Percentiles rank a stretch among this genome's conserved stretches.
Conservation (phyloP, 208 protist genomes). For the Acanthamoeba triangularis region DNA sequence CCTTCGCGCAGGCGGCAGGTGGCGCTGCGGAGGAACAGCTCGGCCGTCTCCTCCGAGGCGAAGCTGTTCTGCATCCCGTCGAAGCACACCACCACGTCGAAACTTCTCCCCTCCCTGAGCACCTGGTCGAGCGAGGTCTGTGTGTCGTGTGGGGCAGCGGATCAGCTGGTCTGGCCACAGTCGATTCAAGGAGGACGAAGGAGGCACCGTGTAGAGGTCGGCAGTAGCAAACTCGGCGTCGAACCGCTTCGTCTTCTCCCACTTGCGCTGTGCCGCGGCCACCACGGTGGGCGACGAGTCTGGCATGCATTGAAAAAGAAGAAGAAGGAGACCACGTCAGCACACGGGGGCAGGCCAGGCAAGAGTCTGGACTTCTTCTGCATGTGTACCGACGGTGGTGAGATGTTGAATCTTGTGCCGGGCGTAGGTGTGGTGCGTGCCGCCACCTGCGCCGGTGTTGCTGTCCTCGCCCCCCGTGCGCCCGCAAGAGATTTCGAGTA, state of each 20-base stretch:
- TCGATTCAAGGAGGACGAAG: neutral
- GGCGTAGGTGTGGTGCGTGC: slow-evolving; percentile 62
- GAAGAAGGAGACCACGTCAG: no score
- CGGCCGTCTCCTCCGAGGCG: slow-evolving; percentile 45
- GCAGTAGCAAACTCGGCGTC: slow-evolving; percentile 74
- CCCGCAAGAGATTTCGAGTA: slow-evolving; percentile 73
- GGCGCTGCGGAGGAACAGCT: slow-evolving; percentile 78
- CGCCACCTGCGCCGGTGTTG: slow-evolving; percentile 51
- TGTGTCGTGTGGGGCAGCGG: neutral
- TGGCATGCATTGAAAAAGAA: no score
- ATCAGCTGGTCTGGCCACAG: no score
- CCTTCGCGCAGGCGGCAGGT: slow-evolving; percentile 73
- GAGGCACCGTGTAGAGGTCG: neutral
- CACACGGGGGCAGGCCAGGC: neutral
- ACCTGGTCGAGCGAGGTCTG: neutral
- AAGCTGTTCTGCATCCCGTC: slow-evolving; percentile 83
- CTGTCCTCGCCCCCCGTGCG: neutral
- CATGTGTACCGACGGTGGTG: slow-evolving; percentile 20
- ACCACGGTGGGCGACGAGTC: neutral
- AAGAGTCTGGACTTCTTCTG: neutral
- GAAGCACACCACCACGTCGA: slow-evolving; percentile 81
- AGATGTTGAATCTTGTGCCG: slow-evolving; percentile 21
- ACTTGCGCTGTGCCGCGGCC: neutral
- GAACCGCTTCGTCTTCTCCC: slow-evolving; percentile 52
- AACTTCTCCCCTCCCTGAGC: neutral